These are phyloP conservation scores for Calonectria pseudoturangicola DNA, from an alignment of 2,329 filamentous ascomycete genomes.

Conservation along the genomic window DNA sequence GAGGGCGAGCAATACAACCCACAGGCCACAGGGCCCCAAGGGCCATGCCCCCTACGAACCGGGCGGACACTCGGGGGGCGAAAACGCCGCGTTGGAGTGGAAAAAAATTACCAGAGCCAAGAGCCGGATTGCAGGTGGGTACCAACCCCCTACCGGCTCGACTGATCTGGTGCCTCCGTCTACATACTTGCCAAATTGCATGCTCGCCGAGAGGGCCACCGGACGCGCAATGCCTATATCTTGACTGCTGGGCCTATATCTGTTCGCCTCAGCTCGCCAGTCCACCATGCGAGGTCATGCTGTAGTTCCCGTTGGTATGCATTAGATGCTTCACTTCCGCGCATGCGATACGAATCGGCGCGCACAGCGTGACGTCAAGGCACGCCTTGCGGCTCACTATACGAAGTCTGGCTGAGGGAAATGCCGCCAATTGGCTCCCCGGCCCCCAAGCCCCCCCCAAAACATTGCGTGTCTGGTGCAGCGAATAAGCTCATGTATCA, in stretches of 20 bases:
- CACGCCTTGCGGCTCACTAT: slow-evolving; percentile 14
- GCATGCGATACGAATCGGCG: slow-evolving; percentile 6
- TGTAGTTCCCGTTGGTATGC: slow-evolving; percentile 23
- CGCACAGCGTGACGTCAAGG: slow-evolving; percentile 18
- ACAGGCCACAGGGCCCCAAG: neutral
- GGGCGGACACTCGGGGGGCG: slow-evolving; percentile 14
- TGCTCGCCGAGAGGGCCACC: slow-evolving; percentile 2
- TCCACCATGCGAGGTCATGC: slow-evolving; percentile 1
- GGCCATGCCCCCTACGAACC: slow-evolving; percentile 10
- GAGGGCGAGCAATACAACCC: slow-evolving; percentile 21
- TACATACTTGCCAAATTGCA: slow-evolving; percentile 4
- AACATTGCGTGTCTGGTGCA: slow-evolving; percentile 22
- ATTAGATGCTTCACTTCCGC: slow-evolving; percentile 21
- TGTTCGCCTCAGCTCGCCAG: neutral
- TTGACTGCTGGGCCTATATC: slow-evolving; percentile 21
- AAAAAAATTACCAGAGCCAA: slow-evolving; percentile 4
- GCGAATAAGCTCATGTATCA: slow-evolving; percentile 23
- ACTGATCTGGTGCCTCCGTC: slow-evolving; percentile 3
- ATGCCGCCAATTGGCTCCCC: slow-evolving; percentile 5
- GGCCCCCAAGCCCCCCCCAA: neutral
- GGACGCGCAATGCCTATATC: slow-evolving; percentile 25
- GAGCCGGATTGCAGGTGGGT: slow-evolving; percentile 4
- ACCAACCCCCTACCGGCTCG: slow-evolving; percentile 10
- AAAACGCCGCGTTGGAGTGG: slow-evolving; percentile 21
- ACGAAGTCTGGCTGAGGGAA: neutral